Conservation (phyloP, 805 yeast genomes). For the Sungouiozyma intestinalis region DNA sequence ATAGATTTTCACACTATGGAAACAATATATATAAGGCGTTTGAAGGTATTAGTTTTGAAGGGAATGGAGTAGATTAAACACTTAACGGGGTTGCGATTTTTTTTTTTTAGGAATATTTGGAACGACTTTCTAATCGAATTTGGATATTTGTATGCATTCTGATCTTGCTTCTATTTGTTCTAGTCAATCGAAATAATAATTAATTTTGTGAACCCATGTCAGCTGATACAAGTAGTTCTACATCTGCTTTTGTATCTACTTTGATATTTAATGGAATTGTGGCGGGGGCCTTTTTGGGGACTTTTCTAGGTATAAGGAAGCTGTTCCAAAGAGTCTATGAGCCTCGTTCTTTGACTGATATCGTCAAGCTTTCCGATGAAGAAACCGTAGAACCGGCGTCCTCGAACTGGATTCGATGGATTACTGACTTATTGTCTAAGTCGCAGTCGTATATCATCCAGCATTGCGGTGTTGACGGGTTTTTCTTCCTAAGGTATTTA, state of each 20-base stretch:
- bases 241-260: constrained; percentile 68
- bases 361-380: constrained; percentile 30
- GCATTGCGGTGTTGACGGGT: constrained; percentile 67
- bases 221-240: constrained; percentile 38
- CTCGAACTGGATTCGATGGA: constrained; percentile 53
- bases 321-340: constrained; percentile 64
- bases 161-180: background rate
- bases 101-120: too few species aligned
- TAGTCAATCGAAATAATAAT: constrained; percentile 7
- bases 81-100: too few species aligned
- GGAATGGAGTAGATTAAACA: too few species aligned
- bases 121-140: too few species aligned
- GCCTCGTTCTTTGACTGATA: constrained; percentile 50
- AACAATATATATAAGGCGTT: too few species aligned
- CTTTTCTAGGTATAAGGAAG: constrained; percentile 57
- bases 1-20: too few species aligned
- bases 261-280: constrained; percentile 58
- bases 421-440: constrained; percentile 37
- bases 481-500: constrained; percentile 58
- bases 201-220: constrained; percentile 39
- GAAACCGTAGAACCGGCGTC: constrained; percentile 58
- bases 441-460: constrained; percentile 58
- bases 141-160: too few species aligned
- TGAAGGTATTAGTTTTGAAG: too few species aligned
- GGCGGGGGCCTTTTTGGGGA: constrained; percentile 41